phyloP scores from a whole-genome alignment of 2,329 filamentous ascomycete species.

The Aspergillus sp. region DNA sequence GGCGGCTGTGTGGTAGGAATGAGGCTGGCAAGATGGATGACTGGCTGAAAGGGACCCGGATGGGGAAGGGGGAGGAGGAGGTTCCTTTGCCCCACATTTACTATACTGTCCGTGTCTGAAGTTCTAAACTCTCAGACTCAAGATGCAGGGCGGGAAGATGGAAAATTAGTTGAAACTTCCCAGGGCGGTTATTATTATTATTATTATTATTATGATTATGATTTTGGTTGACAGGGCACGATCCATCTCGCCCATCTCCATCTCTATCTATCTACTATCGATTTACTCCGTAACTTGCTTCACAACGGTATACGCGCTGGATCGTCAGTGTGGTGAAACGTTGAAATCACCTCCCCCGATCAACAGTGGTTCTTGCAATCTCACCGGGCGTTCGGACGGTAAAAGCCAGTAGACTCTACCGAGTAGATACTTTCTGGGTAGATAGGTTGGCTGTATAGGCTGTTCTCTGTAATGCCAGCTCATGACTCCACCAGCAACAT shows the following conservation, averaged over 20 bases:
- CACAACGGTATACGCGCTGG: not conserved
- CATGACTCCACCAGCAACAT: not conserved
- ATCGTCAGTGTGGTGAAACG: not conserved
- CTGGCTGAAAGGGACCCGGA: not conserved
- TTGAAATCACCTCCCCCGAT: not conserved
- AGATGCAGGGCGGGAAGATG: not conserved
- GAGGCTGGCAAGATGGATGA: constrained; percentile 2
- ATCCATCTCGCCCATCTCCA: constrained; percentile 1
- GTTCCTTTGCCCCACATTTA: not conserved
- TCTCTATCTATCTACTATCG: not conserved
- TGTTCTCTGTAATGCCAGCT: constrained; percentile 2
- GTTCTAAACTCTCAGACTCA: not conserved
- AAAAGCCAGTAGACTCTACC: not conserved
- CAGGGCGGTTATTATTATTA: not conserved
- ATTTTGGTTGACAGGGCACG: constrained; percentile 6
- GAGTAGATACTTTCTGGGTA: not conserved
- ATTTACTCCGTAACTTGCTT: too few relatives aligned
- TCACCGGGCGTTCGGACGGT: not conserved
- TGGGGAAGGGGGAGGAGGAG: not conserved
- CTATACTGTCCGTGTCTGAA: not conserved
- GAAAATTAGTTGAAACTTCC: not conserved
- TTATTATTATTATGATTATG: too few relatives aligned
- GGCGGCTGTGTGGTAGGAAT: constrained; percentile 1
- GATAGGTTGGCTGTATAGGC: not conserved
- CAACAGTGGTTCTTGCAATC: too few relatives aligned